phyloP scores from a whole-genome alignment of 306 rosid species.

The Leucaena leucocephala region DNA sequence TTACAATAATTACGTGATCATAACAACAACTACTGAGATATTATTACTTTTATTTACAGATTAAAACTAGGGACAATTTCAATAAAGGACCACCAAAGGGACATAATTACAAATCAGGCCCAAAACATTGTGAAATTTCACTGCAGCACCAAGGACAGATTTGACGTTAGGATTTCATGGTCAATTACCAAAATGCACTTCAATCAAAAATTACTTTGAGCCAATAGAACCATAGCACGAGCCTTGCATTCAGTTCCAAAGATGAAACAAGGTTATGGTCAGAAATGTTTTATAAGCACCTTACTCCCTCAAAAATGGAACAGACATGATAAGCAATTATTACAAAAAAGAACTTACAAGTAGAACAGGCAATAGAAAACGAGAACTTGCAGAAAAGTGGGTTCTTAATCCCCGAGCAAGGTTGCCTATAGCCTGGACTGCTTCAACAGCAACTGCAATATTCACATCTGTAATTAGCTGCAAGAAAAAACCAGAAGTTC shows the following conservation, averaged over 20 bases:
- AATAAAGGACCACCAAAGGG: too few species aligned
- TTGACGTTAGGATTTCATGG: too few species aligned
- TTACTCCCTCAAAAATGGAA: not conserved
- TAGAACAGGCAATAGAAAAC: conserved; percentile 88
- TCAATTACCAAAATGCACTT: too few species aligned
- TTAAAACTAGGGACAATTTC: too few species aligned
- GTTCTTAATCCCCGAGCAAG: conserved; percentile 92
- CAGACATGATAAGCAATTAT: not conserved
- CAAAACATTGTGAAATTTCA: too few species aligned
- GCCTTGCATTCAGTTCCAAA: not conserved
- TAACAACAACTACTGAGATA: too few species aligned
- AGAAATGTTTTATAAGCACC: not conserved
- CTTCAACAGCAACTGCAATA: conserved; percentile 99
- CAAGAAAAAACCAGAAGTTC: conserved; percentile 38
- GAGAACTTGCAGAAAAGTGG: conserved; percentile 91
- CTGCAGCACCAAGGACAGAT: too few species aligned
- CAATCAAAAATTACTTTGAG: not conserved
- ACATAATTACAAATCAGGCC: too few species aligned
- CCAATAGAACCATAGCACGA: not conserved
- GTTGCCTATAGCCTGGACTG: conserved; percentile 96
- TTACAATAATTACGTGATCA: too few species aligned
- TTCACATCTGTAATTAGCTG: conserved; percentile 99
- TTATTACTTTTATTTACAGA: too few species aligned
- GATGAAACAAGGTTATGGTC: not conserved
- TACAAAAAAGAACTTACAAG: conserved; percentile 67